Evolutionary conservation across 2,329 filamentous ascomycete genomes (phyloP).

Genomic region (Penicillium decumbens): DNA sequence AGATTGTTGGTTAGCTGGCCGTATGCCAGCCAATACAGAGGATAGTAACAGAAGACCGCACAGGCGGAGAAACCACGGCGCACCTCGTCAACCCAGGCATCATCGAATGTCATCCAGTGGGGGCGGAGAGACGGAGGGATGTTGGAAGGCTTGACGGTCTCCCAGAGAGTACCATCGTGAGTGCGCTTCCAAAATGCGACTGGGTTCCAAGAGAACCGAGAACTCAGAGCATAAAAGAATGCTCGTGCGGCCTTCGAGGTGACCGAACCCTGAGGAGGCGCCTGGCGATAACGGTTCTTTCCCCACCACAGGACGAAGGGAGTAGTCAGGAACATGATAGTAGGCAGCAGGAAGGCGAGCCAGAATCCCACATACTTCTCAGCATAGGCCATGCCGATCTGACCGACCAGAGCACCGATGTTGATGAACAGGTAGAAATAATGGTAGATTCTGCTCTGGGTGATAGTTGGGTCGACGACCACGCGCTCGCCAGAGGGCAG

Average conservation of each 20-base stretch:
- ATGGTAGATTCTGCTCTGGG: conserved; percentile 63
- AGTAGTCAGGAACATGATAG: conserved; percentile 58
- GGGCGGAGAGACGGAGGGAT: conserved; percentile 9
- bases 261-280: conserved; percentile 68
- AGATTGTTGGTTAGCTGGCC: conserved; percentile 53
- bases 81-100: conserved; percentile 76
- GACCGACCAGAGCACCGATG: conserved; percentile 57
- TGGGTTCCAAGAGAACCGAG: conserved; percentile 59
- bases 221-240: conserved; percentile 57
- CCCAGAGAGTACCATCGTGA: conserved; percentile 17
- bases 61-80: conserved; percentile 64
- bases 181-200: conserved; percentile 32
- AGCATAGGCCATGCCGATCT: conserved; percentile 65
- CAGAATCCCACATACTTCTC: conserved; percentile 74
- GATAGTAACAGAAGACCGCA: conserved; percentile 58
- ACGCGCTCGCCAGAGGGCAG: conserved; percentile 58
- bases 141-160: conserved; percentile 7
- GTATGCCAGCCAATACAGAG: conserved; percentile 42
- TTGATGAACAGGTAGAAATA: conserved; percentile 71
- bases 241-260: conserved; percentile 63
- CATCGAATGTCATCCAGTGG: conserved; percentile 55
- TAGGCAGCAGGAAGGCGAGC: conserved; percentile 56
- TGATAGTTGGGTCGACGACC: conserved; percentile 65
- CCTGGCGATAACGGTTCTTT: conserved; percentile 59
- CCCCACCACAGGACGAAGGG: conserved; percentile 58